Percentiles rank a stretch among this genome's conserved stretches.
Conservation (phyloP, 2,329 filamentous ascomycete genomes). For the Clonostachys chloroleuca region DNA sequence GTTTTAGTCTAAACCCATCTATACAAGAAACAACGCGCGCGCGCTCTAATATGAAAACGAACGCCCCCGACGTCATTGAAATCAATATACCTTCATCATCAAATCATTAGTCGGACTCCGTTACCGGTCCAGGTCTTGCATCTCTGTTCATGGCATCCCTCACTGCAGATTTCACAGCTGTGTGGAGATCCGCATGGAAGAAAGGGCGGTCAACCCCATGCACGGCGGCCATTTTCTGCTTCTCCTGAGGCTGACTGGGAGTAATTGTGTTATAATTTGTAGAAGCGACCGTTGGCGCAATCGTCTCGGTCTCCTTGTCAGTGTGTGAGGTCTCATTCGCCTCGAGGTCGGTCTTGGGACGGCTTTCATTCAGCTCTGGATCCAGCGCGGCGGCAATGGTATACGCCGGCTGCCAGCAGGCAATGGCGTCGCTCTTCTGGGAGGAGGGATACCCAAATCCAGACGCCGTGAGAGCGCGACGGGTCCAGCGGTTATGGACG, state of each 20-base stretch:
- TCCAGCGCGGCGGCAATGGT: constrained; percentile 5
- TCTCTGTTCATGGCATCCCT: constrained; percentile 16
- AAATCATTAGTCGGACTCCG: not conserved
- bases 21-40: too few species aligned
- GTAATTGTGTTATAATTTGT: not conserved
- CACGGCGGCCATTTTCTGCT: constrained; percentile 15
- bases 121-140: not conserved
- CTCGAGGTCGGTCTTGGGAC: not conserved
- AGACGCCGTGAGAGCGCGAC: constrained; percentile 47
- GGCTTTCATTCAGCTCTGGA: not conserved
- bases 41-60: too few species aligned
- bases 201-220: constrained; percentile 38
- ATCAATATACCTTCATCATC: not conserved
- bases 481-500: constrained; percentile 51
- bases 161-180: constrained; percentile 31
- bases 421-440: constrained; percentile 4
- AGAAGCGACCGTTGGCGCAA: not conserved
- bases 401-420: constrained; percentile 6
- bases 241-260: not conserved
- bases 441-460: constrained; percentile 42
- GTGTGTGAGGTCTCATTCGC: not conserved
- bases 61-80: too few species aligned
- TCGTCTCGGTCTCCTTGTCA: not conserved
- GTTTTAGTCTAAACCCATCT: too few species aligned
- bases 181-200: constrained; percentile 40